These are phyloP conservation scores for Sherardia arvensis DNA, from an alignment of 257 asterid species.

Conservation along the genomic window DNA sequence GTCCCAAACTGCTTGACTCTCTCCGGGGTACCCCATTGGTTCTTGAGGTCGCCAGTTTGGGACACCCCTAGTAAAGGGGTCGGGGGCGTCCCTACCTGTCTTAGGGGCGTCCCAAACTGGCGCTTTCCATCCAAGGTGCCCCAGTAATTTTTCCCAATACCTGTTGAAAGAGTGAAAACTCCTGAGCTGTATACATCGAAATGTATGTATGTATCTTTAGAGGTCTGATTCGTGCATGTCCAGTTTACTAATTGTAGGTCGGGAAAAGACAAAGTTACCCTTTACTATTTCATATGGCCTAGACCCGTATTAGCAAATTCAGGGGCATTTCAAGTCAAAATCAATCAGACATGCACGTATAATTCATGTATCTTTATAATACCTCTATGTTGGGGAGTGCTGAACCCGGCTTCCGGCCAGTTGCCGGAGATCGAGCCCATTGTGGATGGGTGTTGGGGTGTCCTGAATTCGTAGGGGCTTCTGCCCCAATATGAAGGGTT, in stretches of 20 bases:
- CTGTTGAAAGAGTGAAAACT: neutral
- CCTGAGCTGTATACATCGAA: neutral
- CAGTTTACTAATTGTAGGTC: too few species aligned
- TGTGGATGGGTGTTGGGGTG: conserved; percentile 62
- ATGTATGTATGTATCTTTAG: too few species aligned
- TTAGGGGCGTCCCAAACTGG: conserved; percentile 1
- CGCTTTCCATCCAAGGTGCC: conserved; percentile 23
- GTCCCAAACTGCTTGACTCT: conserved; percentile 10
- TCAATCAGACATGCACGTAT: too few species aligned
- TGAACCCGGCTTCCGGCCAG: conserved; percentile 47
- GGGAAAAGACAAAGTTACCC: too few species aligned
- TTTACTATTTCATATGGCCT: too few species aligned
- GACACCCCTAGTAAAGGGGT: neutral
- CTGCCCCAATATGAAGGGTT: conserved; percentile 42
- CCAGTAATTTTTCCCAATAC: conserved; percentile 46
- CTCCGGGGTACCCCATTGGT: conserved; percentile 2
- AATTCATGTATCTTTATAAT: too few species aligned
- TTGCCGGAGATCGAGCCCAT: neutral
- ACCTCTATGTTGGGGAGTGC: conserved; percentile 63
- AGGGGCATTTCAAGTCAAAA: too few species aligned
- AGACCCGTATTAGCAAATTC: too few species aligned
- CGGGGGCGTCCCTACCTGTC: neutral
- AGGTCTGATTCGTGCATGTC: too few species aligned
- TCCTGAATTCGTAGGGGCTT: conserved; percentile 23
- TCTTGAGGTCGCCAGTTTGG: neutral